A percentile compares a stretch with the other conserved stretches of the same genome.
These are phyloP conservation scores for Monosporascus sp. DNA, from an alignment of 2,329 filamentous ascomycete genomes.

Conservation along the genomic window DNA sequence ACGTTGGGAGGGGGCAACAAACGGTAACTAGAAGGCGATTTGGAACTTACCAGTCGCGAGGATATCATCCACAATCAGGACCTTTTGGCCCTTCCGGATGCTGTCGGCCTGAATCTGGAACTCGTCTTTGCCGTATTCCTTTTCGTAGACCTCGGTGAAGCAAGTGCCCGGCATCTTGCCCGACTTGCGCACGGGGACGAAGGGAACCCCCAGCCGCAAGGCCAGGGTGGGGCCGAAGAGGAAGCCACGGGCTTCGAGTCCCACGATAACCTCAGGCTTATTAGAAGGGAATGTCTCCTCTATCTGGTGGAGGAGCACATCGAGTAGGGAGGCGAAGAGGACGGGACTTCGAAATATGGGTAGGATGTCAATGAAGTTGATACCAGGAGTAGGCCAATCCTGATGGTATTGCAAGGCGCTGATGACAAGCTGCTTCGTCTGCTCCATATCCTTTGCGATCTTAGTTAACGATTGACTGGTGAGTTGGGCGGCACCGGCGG, in stretches of 20 bases:
- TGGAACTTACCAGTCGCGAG: constrained; percentile 82
- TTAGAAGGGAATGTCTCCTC: constrained; percentile 52
- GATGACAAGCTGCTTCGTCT: constrained; percentile 47
- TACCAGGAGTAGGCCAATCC: constrained; percentile 88
- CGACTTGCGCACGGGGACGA: constrained; percentile 90
- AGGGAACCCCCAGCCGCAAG: constrained; percentile 73
- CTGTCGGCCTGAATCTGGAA: constrained; percentile 94
- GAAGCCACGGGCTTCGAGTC: constrained; percentile 90
- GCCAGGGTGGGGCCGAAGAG: constrained; percentile 90
- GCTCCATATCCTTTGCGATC: constrained; percentile 20
- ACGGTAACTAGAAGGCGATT: background rate
- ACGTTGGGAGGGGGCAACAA: too few relatives aligned
- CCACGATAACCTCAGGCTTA: constrained; percentile 85
- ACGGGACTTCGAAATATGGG: constrained; percentile 80
- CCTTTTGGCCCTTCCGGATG: constrained; percentile 80
- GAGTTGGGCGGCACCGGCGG: constrained; percentile 60
- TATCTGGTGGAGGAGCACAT: constrained; percentile 81
- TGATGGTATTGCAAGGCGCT: constrained; percentile 75
- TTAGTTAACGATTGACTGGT: constrained; percentile 59
- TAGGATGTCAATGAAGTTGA: constrained; percentile 97
- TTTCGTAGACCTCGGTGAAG: constrained; percentile 79
- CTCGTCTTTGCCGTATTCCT: constrained; percentile 92
- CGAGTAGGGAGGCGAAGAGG: constrained; percentile 71
- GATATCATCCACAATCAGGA: constrained; percentile 93
- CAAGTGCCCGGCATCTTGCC: constrained; percentile 92